These are phyloP conservation scores for Fusarium oxysporum DNA, from an alignment of 2,329 filamentous ascomycete species.

Conservation along the genomic window DNA sequence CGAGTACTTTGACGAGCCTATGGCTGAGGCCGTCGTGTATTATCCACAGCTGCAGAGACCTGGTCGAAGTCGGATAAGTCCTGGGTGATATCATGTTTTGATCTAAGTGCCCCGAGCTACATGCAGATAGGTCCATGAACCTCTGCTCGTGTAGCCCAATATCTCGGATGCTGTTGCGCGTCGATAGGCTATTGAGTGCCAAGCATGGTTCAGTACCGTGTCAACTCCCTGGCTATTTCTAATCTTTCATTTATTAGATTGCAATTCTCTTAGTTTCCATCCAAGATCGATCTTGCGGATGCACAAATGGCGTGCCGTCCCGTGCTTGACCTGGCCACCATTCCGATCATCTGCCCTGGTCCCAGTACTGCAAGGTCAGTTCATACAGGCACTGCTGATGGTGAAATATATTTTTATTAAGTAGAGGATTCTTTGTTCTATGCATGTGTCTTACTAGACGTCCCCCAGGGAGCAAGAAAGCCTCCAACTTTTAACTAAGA, in stretches of 20 bases:
- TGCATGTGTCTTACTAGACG: background rate
- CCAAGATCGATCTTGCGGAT: conserved; percentile 21
- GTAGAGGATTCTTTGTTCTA: background rate
- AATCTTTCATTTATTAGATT: background rate
- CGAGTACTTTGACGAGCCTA: background rate
- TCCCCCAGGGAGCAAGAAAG: background rate
- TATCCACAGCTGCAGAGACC: background rate
- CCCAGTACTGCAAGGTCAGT: conserved; percentile 32
- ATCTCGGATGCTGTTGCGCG: background rate
- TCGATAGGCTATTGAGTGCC: conserved; percentile 4
- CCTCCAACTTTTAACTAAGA: background rate
- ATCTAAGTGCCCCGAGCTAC: background rate
- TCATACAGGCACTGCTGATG: conserved; percentile 39
- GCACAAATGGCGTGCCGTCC: conserved; percentile 41
- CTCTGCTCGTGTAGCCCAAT: background rate
- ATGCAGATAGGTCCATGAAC: background rate
- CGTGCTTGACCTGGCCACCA: conserved; percentile 36
- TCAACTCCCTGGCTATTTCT: background rate
- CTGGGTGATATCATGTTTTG: background rate
- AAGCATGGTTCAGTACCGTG: background rate
- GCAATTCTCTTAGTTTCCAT: background rate
- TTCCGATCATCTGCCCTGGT: conserved; percentile 35
- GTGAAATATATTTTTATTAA: background rate
- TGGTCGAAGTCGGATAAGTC: background rate
- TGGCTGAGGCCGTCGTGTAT: background rate